Conservation (phyloP, 345 rosid species). For the Corchorus olitorius region DNA sequence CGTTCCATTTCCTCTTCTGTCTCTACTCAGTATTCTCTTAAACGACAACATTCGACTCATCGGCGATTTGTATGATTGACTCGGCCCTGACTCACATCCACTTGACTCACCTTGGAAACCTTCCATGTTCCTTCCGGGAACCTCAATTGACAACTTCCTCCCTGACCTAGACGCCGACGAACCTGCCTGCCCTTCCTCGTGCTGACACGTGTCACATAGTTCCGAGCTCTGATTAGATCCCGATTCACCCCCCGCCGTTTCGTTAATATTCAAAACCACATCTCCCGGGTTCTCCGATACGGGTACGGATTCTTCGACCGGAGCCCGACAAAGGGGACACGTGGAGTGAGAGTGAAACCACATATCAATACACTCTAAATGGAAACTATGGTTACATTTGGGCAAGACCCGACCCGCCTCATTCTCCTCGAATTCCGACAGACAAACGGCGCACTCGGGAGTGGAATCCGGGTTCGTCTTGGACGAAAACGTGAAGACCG, state of each 20-base stretch:
- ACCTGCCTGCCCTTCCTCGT: slow-evolving; percentile 24
- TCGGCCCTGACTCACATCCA: slow-evolving; percentile 25
- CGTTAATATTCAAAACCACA: slow-evolving; percentile 23
- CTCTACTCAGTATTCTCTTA: slow-evolving; percentile 56
- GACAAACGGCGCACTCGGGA: slow-evolving; percentile 80
- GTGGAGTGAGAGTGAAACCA: slow-evolving; percentile 95
- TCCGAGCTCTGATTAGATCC: slow-evolving; percentile 38
- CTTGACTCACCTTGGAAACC: slow-evolving; percentile 35
- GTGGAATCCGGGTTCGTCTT: slow-evolving; percentile 42
- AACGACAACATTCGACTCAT: slow-evolving; percentile 62
- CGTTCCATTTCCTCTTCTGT: slow-evolving; percentile 33
- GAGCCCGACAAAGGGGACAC: slow-evolving; percentile 87
- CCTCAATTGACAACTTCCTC: slow-evolving; percentile 48
- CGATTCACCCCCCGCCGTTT: slow-evolving; percentile 21
- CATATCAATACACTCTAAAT: slow-evolving; percentile 87
- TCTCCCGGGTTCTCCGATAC: slow-evolving; percentile 18
- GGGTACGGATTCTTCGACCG: slow-evolving; percentile 45
- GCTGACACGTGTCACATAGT: slow-evolving; percentile 29
- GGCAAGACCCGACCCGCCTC: slow-evolving; percentile 84
- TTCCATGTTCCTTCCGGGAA: slow-evolving; percentile 32
- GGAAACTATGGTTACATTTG: slow-evolving; percentile 82
- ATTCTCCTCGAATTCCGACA: slow-evolving; percentile 77
- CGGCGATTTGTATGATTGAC: slow-evolving; percentile 56
- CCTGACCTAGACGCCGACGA: slow-evolving; percentile 27
- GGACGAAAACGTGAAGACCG: slow-evolving; percentile 58